phyloP scores from a whole-genome alignment of 176 grass and related monocot genomes.

The Alloteropsis semialata region DNA sequence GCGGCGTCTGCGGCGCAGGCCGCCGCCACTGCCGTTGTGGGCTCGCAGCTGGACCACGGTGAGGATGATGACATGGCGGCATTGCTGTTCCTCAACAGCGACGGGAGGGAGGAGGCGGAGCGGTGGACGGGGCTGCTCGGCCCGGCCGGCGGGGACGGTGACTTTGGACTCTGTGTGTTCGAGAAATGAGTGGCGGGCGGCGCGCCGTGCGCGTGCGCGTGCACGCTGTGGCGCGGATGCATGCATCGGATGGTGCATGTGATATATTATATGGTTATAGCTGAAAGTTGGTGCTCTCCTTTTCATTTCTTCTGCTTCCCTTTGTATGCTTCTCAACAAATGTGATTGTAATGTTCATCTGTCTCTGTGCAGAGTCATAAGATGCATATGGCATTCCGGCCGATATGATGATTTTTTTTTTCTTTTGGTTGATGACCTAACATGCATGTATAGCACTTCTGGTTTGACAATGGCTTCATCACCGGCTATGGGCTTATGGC shows the following conservation, averaged over 20 bases:
- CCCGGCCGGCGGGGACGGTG: conserved; percentile 33
- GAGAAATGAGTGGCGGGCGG: conserved; percentile 29
- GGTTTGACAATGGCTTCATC: neutral
- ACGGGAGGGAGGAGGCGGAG: conserved; percentile 47
- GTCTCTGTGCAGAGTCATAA: conserved; percentile 39
- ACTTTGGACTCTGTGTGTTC: conserved; percentile 53
- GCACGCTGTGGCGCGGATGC: neutral
- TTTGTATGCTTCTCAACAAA: conserved; percentile 33
- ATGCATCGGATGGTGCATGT: conserved; percentile 26
- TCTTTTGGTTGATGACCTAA: neutral
- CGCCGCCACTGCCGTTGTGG: neutral
- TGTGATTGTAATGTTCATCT: conserved; percentile 47
- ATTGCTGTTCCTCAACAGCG: conserved; percentile 50
- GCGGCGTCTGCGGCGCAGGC: neutral
- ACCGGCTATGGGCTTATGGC: neutral
- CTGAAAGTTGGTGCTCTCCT: conserved; percentile 33
- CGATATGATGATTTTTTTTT: conserved; percentile 14
- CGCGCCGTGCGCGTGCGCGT: conserved; percentile 3
- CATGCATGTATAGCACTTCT: neutral
- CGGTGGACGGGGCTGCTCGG: conserved; percentile 44
- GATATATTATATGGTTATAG: conserved; percentile 45
- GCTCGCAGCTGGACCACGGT: conserved; percentile 32
- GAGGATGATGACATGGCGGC: conserved; percentile 53
- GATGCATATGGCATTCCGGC: conserved; percentile 36
- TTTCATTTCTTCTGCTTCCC: neutral